phyloP scores from a whole-genome alignment of 495 filamentous ascomycete species.

The Arthonia radiata region DNA sequence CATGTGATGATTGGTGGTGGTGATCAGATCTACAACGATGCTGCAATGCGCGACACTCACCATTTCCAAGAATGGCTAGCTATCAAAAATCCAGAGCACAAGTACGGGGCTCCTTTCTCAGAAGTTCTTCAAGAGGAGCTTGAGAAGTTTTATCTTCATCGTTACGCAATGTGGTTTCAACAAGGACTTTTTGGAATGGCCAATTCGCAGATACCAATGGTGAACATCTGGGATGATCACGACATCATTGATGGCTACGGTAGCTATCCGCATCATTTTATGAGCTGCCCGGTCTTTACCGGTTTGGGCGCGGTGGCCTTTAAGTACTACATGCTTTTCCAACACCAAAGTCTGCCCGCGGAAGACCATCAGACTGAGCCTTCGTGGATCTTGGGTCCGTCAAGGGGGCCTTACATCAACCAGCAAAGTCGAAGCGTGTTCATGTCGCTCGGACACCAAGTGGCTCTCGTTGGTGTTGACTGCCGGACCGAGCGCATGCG shows the following conservation, averaged over 20 bases:
- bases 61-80: slow-evolving; percentile 62
- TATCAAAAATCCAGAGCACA: slow-evolving; percentile 55
- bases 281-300: slow-evolving; percentile 71
- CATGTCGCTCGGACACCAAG: slow-evolving; percentile 50
- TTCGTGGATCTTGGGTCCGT: slow-evolving; percentile 64
- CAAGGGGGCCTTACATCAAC: slow-evolving; percentile 73
- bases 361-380: slow-evolving; percentile 66
- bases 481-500: slow-evolving; percentile 72
- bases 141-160: slow-evolving; percentile 62
- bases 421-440: slow-evolving; percentile 68
- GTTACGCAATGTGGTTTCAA: slow-evolving; percentile 81
- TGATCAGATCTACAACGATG: slow-evolving; percentile 92
- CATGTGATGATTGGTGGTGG: slow-evolving; percentile 97
- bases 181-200: slow-evolving; percentile 84
- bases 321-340: slow-evolving; percentile 97
- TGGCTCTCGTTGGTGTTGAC: slow-evolving; percentile 71
- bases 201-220: slow-evolving; percentile 86
- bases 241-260: slow-evolving; percentile 96
- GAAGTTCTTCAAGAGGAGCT: slow-evolving; percentile 60
- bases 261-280: slow-evolving; percentile 77
- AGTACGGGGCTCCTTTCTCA: slow-evolving; percentile 49
- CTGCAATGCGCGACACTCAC: slow-evolving; percentile 41
- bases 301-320: slow-evolving; percentile 78
- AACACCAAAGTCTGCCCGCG: slow-evolving; percentile 66
- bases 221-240: slow-evolving; percentile 96